phyloP scores from a whole-genome alignment of 179 eudicot species.

The Heliamphora pulchella region DNA sequence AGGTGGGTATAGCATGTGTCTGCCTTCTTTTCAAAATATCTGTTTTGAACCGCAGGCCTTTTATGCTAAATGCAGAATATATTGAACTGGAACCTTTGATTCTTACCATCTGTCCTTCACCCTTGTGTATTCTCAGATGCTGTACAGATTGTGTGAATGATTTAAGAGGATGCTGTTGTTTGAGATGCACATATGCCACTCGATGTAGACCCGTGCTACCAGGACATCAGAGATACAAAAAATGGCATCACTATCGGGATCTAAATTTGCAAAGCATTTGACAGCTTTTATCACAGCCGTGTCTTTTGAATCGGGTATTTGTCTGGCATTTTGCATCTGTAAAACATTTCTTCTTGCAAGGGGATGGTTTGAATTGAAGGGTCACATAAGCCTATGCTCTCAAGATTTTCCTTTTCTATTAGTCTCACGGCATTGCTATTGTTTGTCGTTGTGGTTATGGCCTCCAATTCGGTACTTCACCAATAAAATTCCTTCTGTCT shows the following conservation, averaged over 20 bases:
- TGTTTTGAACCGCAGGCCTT: not conserved
- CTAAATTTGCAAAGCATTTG: constrained; percentile 22
- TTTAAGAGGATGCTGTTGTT: constrained; percentile 74
- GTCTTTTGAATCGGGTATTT: not conserved
- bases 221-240: constrained; percentile 63
- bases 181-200: constrained; percentile 57
- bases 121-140: constrained; percentile 33
- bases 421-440: no score
- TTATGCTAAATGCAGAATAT: not conserved
- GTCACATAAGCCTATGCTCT: no score
- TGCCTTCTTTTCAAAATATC: not conserved
- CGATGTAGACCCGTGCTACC: constrained; percentile 71
- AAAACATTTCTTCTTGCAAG: not conserved
- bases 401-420: no score
- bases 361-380: no score
- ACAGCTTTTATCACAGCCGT: not conserved
- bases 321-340: not conserved
- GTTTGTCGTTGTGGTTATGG: no score
- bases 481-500: no score
- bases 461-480: no score
- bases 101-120: no score
- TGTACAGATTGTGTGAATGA: constrained; percentile 47
- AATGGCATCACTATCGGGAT: constrained; percentile 88
- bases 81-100: not conserved
- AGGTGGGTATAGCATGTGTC: not conserved